Evolutionary conservation across 2,329 filamentous ascomycete species (phyloP).

Genomic region (Beauveria medogensis): DNA sequence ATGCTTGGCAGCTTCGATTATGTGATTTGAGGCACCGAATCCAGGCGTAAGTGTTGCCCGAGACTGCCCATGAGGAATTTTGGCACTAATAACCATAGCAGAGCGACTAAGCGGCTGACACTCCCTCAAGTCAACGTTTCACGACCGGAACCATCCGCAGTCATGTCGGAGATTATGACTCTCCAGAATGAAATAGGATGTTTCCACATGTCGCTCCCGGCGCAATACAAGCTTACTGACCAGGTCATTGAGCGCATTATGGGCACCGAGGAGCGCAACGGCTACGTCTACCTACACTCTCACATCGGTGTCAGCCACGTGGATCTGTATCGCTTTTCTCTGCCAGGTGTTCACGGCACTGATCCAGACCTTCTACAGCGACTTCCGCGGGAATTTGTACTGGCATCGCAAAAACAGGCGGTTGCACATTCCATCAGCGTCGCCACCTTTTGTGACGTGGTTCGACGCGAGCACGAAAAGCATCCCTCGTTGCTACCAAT

Average conservation of each 20-base stretch:
- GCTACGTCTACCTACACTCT: slow-evolving; percentile 31
- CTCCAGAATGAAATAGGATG: slow-evolving; percentile 30
- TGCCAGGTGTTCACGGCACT: slow-evolving; percentile 27
- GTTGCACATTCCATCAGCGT: slow-evolving; percentile 30
- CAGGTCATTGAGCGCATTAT: slow-evolving; percentile 26
- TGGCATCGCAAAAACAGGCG: slow-evolving; percentile 30
- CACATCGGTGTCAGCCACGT: slow-evolving; percentile 29
- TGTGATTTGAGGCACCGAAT: slow-evolving; percentile 30
- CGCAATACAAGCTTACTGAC: slow-evolving; percentile 26
- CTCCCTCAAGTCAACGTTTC: slow-evolving; percentile 14
- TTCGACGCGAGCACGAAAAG: slow-evolving; percentile 22
- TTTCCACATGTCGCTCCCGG: slow-evolving; percentile 28
- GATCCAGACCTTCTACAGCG: slow-evolving; percentile 25
- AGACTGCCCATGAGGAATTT: not conserved
- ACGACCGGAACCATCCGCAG: slow-evolving; percentile 26
- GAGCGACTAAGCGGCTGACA: slow-evolving; percentile 18
- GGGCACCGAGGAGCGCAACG: slow-evolving; percentile 22
- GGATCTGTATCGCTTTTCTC: slow-evolving; percentile 31
- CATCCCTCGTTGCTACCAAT: slow-evolving; percentile 18
- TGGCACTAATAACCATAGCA: not conserved
- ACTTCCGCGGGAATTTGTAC: slow-evolving; percentile 28
- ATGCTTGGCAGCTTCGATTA: slow-evolving; percentile 28
- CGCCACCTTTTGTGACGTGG: slow-evolving; percentile 28
- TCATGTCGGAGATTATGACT: slow-evolving; percentile 28
- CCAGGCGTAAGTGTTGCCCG: slow-evolving; percentile 21